phyloP scores from a whole-genome alignment of 768 basidiomycete genomes.

The Mycena latifolia region DNA sequence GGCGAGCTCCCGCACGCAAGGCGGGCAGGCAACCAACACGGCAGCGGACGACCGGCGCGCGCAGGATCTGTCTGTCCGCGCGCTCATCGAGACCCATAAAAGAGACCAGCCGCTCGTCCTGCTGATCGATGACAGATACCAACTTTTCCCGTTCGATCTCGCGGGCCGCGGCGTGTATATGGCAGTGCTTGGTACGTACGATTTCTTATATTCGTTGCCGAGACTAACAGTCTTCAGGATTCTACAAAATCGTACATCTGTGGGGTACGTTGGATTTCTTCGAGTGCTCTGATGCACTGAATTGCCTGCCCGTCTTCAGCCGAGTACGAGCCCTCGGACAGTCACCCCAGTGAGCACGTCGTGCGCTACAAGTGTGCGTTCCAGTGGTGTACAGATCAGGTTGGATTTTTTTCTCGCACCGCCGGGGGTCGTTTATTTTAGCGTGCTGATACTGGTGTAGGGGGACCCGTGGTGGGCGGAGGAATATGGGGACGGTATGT shows the following conservation, averaged over 20 bases:
- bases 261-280: conserved; percentile 65
- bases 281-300: background rate
- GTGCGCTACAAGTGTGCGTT: conserved; percentile 88
- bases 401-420: conserved; percentile 32
- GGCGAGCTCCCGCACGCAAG: conserved; percentile 59
- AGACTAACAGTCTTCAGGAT: conserved; percentile 57
- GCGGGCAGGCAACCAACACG: conserved; percentile 54
- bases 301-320: conserved; percentile 52
- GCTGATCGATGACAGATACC: conserved; percentile 81
- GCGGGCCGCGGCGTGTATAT: conserved; percentile 62
- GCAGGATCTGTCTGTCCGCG: conserved; percentile 77
- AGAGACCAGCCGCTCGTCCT: conserved; percentile 73
- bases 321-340: conserved; percentile 66
- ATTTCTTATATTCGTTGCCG: background rate
- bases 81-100: conserved; percentile 70
- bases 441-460: conserved; percentile 37
- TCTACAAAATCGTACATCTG: conserved; percentile 77
- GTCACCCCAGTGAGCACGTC: conserved; percentile 63
- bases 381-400: conserved; percentile 86
- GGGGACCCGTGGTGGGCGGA: conserved; percentile 62
- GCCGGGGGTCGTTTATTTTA: background rate
- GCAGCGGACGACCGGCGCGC: conserved; percentile 76
- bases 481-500: background rate
- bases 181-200: conserved; percentile 51
- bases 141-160: conserved; percentile 79